Evolutionary conservation across 345 rosid species (phyloP).

Genomic region (Gossypium thurberi): DNA sequence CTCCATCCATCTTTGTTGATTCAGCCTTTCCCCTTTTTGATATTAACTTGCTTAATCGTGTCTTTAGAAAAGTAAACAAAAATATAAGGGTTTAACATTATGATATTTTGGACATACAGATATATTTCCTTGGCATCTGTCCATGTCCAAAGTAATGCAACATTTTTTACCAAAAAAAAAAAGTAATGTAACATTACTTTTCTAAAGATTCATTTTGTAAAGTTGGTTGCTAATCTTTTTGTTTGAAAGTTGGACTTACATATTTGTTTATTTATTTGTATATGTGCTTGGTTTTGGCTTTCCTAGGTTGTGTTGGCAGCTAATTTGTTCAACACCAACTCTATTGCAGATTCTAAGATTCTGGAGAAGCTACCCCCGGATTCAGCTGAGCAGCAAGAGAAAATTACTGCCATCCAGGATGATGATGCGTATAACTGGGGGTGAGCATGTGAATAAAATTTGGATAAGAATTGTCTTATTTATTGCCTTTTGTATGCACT

Average conservation of each 20-base stretch:
- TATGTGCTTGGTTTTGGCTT: background rate
- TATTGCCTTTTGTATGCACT: background rate
- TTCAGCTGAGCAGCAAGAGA: constrained; percentile 78
- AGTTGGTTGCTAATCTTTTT: background rate
- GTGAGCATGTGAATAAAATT: constrained; percentile 34
- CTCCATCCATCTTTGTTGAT: background rate
- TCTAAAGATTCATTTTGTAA: background rate
- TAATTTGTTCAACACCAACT: constrained; percentile 14
- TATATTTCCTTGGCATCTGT: background rate
- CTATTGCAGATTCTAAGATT: constrained; percentile 50
- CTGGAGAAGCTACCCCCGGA: constrained; percentile 70
- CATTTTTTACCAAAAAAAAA: no score
- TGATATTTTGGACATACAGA: background rate
- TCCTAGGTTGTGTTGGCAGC: constrained; percentile 6
- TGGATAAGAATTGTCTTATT: background rate
- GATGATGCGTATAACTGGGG: constrained; percentile 97
- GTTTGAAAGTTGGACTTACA: background rate
- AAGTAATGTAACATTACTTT: background rate
- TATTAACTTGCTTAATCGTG: background rate
- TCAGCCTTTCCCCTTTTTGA: background rate
- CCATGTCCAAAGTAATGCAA: background rate
- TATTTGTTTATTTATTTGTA: background rate
- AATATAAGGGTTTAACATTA: background rate
- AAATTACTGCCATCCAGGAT: constrained; percentile 56
- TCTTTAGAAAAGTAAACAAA: background rate